These are phyloP conservation scores for Fereydounia khargensis DNA, from an alignment of 1,284 basidiomycete genomes.

Conservation along the genomic window DNA sequence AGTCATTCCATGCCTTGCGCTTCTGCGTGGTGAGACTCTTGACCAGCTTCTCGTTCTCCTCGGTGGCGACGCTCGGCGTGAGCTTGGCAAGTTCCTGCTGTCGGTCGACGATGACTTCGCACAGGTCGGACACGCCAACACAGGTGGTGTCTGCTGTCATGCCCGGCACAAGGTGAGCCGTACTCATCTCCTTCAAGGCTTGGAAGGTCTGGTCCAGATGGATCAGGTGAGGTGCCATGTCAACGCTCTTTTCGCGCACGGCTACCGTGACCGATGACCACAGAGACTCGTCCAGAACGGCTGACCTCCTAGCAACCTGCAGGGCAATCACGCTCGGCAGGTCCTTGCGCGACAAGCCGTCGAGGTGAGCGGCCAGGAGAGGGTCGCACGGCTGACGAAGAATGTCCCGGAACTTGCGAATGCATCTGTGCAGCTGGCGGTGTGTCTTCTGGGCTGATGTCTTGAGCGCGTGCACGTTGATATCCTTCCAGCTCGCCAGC, in stretches of 20 bases:
- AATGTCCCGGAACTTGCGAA: constrained; percentile 87
- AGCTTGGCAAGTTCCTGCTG: constrained; percentile 64
- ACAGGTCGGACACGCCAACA: constrained; percentile 65
- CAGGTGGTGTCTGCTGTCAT: constrained; percentile 9
- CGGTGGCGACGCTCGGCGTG: constrained; percentile 44
- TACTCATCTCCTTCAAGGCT: constrained; percentile 25
- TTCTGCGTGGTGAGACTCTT: constrained; percentile 78
- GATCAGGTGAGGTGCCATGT: constrained; percentile 14
- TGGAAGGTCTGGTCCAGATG: constrained; percentile 35
- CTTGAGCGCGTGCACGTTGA: constrained; percentile 90
- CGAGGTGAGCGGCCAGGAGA: constrained; percentile 37
- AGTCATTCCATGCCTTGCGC: constrained; percentile 84
- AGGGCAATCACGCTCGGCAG: constrained; percentile 10
- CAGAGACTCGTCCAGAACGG: background rate
- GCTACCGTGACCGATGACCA: background rate
- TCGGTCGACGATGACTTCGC: constrained; percentile 72
- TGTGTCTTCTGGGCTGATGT: constrained; percentile 89
- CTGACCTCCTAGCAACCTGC: background rate
- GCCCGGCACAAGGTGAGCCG: constrained; percentile 19
- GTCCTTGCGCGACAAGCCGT: constrained; percentile 22
- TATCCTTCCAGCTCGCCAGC: constrained; percentile 95
- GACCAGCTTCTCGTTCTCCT: constrained; percentile 66
- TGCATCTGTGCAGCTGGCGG: constrained; percentile 82
- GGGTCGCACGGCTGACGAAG: constrained; percentile 70
- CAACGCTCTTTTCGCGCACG: background rate